Evolutionary conservation across 169 alveolate genomes (phyloP), one percentile per base, ranked within the genome.

Genomic region (Plasmodium gonderi): DNA sequence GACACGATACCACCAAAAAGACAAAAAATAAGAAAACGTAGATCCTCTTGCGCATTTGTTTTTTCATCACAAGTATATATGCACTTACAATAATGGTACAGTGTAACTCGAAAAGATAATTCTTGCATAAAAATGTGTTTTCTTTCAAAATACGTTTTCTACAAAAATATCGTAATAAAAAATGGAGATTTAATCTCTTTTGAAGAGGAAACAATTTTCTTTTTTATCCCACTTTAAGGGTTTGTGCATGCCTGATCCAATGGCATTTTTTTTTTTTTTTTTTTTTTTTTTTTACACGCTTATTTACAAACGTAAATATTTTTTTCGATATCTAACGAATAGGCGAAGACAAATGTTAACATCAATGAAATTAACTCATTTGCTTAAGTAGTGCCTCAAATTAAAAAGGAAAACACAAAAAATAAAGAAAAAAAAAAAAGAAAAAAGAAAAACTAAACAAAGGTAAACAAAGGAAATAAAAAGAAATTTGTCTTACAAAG

Each of bases 241-340:
- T 45, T 45, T 38, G 69, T 54, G 81, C 67, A 42, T 23, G 12
- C 64, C 36, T n/a, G 72, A 60, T 60, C 72, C 72, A 36, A 60
- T 60, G 72, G 72, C 72, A 60, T 60, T 60, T 51, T 51, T 60
- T 42, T 42, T 42, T 67, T 20, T 40, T 75, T 54, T 54, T 54
- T 11, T 54, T 54, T 54, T 54, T 67, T 20, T 40, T 75, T 75
- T 75, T 17, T 40, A 26, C 45, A 75, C 33, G 54, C 29, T 38
- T 75, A 36, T 75, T 75, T 75, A 75, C 64, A 26, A 40, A 75
- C n/a, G 29, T 31, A 75, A 75, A 75, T 26, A 75, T 17, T 20
- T 75, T 75, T 44, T 36, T 36, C 68, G 51, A 75, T 75, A 42
- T 75, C 31, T 75, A 75, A 75, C 51, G 81, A 75, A 75, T 75